Evolutionary conservation across 257 asterid species (phyloP), one percentile per base, ranked within the genome.

Genomic region (Thymus mandschuricus): DNA sequence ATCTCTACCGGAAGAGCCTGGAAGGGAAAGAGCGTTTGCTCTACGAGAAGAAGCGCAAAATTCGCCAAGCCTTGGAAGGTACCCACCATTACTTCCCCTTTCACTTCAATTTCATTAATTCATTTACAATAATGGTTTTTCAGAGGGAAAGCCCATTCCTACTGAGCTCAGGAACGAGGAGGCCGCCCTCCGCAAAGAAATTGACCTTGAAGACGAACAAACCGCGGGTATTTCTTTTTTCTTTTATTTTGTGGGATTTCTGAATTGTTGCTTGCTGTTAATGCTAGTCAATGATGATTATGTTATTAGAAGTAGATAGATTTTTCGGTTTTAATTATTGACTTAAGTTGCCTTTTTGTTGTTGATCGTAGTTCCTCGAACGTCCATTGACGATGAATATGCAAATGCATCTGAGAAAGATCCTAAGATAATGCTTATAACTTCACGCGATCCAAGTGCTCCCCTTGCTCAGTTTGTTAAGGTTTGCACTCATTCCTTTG

Each of bases 121-220:
- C n/a, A n/a, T n/a, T n/a, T n/a, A n/a, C n/a, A 28, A 0, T 65
- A 6, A 46, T 34, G 10, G 38, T 33, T 46, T 5, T 50, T 60
- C 76, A 91, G 99, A 89, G 92, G 97, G 96, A 59, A 94, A 91
- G 75, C 96, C 99, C 7, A 94, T 94, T 72, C 99, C 99, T 10
- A 94, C 97, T 54, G 99, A 94, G 89, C 97, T 94, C 66, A 81
- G 96, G 67, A 91, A 94, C 51, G 97, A 94, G 77, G 99, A 94
- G 79, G 92, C 91, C 0, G 96, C 95, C 5, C 95, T 94, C 64
- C 92, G 99, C 43, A 88, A 83, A 72, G 92, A 92, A 88, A 95
- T 95, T 15, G 96, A 92, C 73, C 97, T 91, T 30, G 99, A 91
- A 80, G 99, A 91, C 75, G 98, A 89, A 58, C 75, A 88, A 9